Base-by-base conservation (phyloP, 768 basidiomycete species). In the Phylloporus sp. region DNA sequence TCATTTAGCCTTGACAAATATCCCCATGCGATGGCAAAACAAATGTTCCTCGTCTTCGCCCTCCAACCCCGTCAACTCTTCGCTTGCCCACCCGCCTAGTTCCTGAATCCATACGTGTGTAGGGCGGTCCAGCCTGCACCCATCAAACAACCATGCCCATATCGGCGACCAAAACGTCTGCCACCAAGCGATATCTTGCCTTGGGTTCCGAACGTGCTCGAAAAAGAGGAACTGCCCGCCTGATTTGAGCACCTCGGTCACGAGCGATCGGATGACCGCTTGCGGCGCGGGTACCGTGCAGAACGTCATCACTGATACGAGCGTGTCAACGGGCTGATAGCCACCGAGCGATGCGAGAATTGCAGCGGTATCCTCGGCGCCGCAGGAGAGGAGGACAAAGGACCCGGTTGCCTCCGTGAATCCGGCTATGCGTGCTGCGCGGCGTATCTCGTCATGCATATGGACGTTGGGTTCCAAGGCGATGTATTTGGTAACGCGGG, bases 91-190 rank as follows among this genome's bases (percentile, higher is more conserved):
- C 39, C 75, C 66, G 20, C 73, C 76, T 32, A 65, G 64, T 47
- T 69, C 68, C 20, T 74, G 67, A 11, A 83, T 58, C 72, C 75
- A 80, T 0, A 76, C 12, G 28, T 72, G 75, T 3, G 79, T 77
- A 11, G 81, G 80, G 7, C 81, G 72, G 55, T 86, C 84, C 36
- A 88, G 58, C 53, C 70, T 70, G 59, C 88, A 89, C 13, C 87
- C 86, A 57, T 81, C 85, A 49, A 85, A 81, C 2, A 70, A 66
- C 1, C 73, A 35, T 6, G 62, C 61, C 88, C 88, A 91, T 5
- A 88, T 6, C 0, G 87, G 87, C 2, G 84, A 76, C 88, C 86
- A 89, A 44, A 86, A 75, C 0, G 72, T 54, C 65, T 91, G 88
- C 86, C 86, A 89, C 79, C 81, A 80, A 8, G 78, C 78, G 3